A percentile compares a stretch with the other conserved stretches of the same genome.
Conservation (phyloP, 768 basidiomycete species). For the Neoboletus magnificus region DNA sequence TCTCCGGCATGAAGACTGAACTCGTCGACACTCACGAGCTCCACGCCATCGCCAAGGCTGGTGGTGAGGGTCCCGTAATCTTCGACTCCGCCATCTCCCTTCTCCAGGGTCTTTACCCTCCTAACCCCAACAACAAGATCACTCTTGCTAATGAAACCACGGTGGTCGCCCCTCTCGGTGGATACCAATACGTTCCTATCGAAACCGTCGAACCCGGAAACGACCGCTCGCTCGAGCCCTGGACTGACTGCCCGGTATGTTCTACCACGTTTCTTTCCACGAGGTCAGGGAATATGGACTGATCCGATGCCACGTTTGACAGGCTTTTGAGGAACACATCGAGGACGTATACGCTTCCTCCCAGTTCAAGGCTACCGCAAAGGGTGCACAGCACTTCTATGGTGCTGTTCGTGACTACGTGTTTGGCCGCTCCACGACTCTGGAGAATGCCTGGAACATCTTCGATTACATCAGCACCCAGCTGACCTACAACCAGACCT, state of each 20-base stretch:
- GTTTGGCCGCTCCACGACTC: conserved; percentile 60
- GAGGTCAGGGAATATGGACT: neutral
- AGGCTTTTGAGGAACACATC: conserved; percentile 68
- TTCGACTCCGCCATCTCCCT: conserved; percentile 84
- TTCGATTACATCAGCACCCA: conserved; percentile 77
- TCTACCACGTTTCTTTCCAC: neutral
- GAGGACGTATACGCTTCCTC: conserved; percentile 56
- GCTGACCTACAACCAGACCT: conserved; percentile 79
- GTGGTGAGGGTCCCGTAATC: conserved; percentile 81
- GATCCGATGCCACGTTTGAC: conserved; percentile 10
- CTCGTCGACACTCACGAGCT: conserved; percentile 73
- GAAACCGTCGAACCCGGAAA: conserved; percentile 86
- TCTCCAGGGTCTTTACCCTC: conserved; percentile 84
- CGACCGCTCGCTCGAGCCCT: conserved; percentile 80
- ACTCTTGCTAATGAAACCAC: conserved; percentile 74
- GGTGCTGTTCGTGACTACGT: conserved; percentile 63
- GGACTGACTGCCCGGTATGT: conserved; percentile 59
- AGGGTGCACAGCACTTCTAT: conserved; percentile 65
- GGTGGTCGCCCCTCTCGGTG: conserved; percentile 69
- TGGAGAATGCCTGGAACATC: conserved; percentile 78
- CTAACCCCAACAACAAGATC: conserved; percentile 68
- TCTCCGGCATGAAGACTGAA: conserved; percentile 60
- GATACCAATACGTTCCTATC: conserved; percentile 86
- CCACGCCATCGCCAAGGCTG: conserved; percentile 76
- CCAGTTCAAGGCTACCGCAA: conserved; percentile 60